Evolutionary conservation across 2,329 filamentous ascomycete genomes (phyloP).

Genomic region (Neopestalotiopsis rosae): DNA sequence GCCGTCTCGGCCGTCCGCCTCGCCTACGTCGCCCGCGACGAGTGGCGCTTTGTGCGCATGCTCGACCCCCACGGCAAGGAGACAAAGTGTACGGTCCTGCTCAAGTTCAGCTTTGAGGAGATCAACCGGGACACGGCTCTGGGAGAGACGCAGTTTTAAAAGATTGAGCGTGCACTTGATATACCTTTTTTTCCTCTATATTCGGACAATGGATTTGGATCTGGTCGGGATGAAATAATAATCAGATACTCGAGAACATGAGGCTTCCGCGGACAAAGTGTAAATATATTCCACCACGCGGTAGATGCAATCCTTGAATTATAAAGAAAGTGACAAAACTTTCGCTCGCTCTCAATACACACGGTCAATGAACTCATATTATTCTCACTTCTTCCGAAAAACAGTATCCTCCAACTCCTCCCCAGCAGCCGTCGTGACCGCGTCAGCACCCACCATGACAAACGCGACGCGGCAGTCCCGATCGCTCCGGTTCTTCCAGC

Average conservation of each 20-base stretch:
- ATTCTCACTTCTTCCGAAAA: conserved; percentile 20
- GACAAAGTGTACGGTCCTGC: conserved; percentile 65
- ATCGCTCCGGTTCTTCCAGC: conserved; percentile 52
- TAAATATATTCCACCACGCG: too few relatives aligned
- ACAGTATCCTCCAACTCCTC: conserved; percentile 41
- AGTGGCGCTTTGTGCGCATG: conserved; percentile 70
- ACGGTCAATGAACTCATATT: neutral
- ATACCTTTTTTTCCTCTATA: neutral
- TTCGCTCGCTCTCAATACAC: neutral
- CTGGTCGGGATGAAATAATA: neutral
- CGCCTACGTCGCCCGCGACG: conserved; percentile 53
- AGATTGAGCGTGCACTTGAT: neutral
- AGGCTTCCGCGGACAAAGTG: neutral
- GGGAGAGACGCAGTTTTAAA: conserved; percentile 4
- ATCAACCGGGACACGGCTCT: conserved; percentile 1
- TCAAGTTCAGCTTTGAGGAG: conserved; percentile 64
- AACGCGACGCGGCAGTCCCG: conserved; percentile 44
- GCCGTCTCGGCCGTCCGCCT: conserved; percentile 66
- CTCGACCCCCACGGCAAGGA: conserved; percentile 68
- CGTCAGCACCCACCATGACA: conserved; percentile 46
- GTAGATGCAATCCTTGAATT: too few relatives aligned
- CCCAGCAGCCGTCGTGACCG: conserved; percentile 43
- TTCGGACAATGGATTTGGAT: neutral
- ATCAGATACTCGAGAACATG: neutral
- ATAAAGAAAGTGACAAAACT: too few relatives aligned